phyloP scores from a whole-genome alignment of 2,329 filamentous ascomycete species.

The Venturia pyrina region DNA sequence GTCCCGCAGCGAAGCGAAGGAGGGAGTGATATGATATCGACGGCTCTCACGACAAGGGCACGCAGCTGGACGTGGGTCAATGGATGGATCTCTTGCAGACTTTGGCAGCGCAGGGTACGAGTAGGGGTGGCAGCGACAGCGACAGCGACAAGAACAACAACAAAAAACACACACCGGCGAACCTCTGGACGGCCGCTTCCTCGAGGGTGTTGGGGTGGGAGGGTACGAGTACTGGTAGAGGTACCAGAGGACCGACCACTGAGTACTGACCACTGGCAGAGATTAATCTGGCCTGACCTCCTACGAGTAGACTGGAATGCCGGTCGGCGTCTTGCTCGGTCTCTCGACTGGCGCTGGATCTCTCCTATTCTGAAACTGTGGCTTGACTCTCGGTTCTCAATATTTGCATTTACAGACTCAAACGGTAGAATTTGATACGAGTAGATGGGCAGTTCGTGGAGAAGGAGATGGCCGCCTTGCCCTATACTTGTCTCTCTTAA shows the following conservation, averaged over 20 bases:
- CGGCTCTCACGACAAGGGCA: background rate
- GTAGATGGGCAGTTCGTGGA: background rate
- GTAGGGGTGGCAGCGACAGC: too few relatives aligned
- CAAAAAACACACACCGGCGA: background rate
- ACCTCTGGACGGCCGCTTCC: slow-evolving; percentile 1
- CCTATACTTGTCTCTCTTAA: background rate
- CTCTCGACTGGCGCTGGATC: background rate
- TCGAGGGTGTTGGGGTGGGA: background rate
- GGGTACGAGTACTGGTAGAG: too few relatives aligned
- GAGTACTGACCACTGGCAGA: too few relatives aligned
- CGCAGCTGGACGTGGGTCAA: background rate
- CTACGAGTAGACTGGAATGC: background rate
- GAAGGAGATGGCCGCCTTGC: background rate
- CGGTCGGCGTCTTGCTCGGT: background rate
- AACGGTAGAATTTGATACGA: too few relatives aligned
- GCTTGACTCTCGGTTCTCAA: background rate
- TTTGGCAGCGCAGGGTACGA: too few relatives aligned
- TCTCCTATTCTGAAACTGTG: background rate
- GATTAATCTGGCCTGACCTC: background rate
- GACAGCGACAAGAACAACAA: background rate
- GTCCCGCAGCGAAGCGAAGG: background rate
- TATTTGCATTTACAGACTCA: background rate
- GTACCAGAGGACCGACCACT: too few relatives aligned
- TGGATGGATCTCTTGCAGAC: too few relatives aligned
- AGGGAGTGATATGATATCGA: background rate